Evolutionary conservation across 305 asterid species (phyloP), one percentile per base, ranked within the genome.

Genomic region (Ilex paraguariensis): DNA sequence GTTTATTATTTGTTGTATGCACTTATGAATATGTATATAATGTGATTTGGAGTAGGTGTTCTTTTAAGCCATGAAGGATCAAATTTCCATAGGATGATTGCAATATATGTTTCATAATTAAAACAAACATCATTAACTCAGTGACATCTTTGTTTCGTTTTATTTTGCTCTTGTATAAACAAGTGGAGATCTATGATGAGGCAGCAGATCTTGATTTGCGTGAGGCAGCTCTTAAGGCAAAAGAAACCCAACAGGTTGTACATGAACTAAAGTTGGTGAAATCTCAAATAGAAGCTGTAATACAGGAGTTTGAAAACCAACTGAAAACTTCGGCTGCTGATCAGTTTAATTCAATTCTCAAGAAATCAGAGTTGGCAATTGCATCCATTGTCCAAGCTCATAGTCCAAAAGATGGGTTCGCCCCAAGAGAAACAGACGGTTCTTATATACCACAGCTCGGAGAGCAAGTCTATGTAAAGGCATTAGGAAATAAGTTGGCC

Each of bases 131-230:
- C 28, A 21, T 21, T 21, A 21, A 21, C 28, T 21, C 28, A 21
- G 28, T 21, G 28, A 21, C 28, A 21, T 21, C 28, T 1, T 21
- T 21, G 28, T 21, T 21, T 21, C 28, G 28, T 21, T 21, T 21
- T 21, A 21, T 21, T 21, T 21, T 21, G 1, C 28, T 21, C 28
- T 21, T 21, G 28, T 21, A 21, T 21, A 21, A 21, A 21, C 45
- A 58, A 68, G 30, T 77, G 81, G 70, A 93, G 97, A 83, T 90
- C 62, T 64, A 40, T 42, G 76, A 75, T 45, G 97, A 87, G 80
- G 88, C 97, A 75, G 80, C 72, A 65, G 86, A 84, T 69, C 88
- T 93, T 62, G 87, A 82, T 65, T 82, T 51, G 51, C 97, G 91
- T 50, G 92, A 82, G 81, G 87, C 83, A 59, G 92, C 88, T 69